A percentile compares a stretch with the other conserved stretches of the same genome.
Conservation (phyloP, 2,329 filamentous ascomycete species). For the Bipolaris zeicola region DNA sequence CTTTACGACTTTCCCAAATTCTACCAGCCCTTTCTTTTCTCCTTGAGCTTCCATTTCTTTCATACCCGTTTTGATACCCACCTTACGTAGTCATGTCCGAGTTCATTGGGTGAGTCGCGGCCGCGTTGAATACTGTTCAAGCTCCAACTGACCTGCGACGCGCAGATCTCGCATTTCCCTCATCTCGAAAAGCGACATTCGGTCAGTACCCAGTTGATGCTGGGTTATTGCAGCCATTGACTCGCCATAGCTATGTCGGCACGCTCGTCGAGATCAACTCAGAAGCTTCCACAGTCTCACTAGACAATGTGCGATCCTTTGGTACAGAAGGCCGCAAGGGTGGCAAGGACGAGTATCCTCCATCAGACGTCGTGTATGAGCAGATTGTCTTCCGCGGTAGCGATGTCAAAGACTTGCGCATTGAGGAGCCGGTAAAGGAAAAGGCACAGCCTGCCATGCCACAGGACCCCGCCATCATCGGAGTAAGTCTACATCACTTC, state of each 20-base stretch:
- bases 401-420: constrained; percentile 96
- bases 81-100: constrained; percentile 58
- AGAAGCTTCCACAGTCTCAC: constrained; percentile 92
- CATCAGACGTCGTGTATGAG: constrained; percentile 90
- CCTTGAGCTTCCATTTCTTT: constrained; percentile 28
- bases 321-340: constrained; percentile 91
- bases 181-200: constrained; percentile 96
- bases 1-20: constrained; percentile 25
- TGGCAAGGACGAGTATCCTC: constrained; percentile 79
- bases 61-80: constrained; percentile 34
- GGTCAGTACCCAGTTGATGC: constrained; percentile 62
- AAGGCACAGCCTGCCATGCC: constrained; percentile 78
- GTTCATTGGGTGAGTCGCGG: constrained; percentile 62
- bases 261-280: constrained; percentile 98
- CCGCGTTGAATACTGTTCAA: constrained; percentile 41
- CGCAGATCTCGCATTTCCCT: constrained; percentile 88
- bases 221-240: constrained; percentile 26
- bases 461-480: constrained; percentile 94
- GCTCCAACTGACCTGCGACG: constrained; percentile 43
- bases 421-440: constrained; percentile 78
- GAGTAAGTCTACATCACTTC: constrained; percentile 70
- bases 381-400: constrained; percentile 98
- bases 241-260: constrained; percentile 78
- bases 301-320: constrained; percentile 93
- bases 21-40: constrained; percentile 27